Conservation (phyloP, 2,329 filamentous ascomycete species). For the Blumeria hordei region DNA sequence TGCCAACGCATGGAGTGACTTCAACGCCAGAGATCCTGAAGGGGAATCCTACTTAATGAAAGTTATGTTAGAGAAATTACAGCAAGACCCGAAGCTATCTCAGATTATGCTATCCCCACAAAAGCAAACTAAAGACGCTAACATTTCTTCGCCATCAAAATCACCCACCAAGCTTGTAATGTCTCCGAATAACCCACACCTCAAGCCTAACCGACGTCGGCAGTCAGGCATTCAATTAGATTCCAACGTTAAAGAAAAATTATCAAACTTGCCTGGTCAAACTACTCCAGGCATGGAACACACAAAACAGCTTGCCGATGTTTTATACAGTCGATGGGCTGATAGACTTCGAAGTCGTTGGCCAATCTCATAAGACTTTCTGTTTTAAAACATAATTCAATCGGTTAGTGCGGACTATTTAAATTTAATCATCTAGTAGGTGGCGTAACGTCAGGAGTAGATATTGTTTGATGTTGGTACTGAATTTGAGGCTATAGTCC, state of each 20-base stretch:
- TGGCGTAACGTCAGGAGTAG: no score
- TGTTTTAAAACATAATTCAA: background rate
- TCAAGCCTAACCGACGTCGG: conserved; percentile 50
- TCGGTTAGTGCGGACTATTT: no score
- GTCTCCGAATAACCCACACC: conserved; percentile 62
- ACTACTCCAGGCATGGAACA: conserved; percentile 63
- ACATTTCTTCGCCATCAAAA: conserved; percentile 15
- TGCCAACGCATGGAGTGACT: conserved; percentile 60
- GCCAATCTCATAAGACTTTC: conserved; percentile 18
- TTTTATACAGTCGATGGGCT: conserved; percentile 75
- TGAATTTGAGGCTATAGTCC: no score
- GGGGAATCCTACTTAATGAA: conserved; percentile 70
- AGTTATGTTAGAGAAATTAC: conserved; percentile 48
- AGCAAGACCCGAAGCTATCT: conserved; percentile 41
- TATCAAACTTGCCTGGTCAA: conserved; percentile 28
- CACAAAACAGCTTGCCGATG: conserved; percentile 67
- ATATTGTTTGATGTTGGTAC: no score
- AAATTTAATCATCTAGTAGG: no score
- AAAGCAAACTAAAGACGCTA: conserved; percentile 26
- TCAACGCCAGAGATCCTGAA: conserved; percentile 76
- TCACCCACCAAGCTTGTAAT: conserved; percentile 38
- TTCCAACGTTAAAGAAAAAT: conserved; percentile 20
- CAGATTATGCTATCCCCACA: conserved; percentile 11
- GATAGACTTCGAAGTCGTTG: conserved; percentile 56
- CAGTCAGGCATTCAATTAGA: conserved; percentile 22